Percentiles rank a stretch among this genome's conserved stretches.
Conservation (phyloP, 192 early-diverging fungal genomes). For the Haplosporangium gracile region DNA sequence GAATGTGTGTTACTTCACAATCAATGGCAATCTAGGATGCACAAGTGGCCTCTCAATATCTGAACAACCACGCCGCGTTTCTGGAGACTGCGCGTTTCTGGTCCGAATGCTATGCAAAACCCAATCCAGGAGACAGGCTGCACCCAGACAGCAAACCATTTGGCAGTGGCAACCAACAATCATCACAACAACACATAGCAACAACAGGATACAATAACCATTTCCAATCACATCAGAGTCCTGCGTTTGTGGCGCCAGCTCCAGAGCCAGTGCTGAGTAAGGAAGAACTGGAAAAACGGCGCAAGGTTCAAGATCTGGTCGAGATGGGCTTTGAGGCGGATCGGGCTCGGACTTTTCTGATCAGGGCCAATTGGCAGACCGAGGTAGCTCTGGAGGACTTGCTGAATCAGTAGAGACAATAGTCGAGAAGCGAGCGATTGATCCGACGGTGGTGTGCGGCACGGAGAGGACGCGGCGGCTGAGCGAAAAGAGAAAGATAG, state of each 20-base stretch:
- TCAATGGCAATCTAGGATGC: conserved; percentile 54
- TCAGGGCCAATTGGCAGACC: conserved; percentile 45
- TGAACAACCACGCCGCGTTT: conserved; percentile 56
- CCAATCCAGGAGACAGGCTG: conserved; percentile 17
- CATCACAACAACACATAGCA: not conserved
- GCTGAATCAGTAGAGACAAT: not conserved
- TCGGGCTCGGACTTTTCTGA: conserved; percentile 37
- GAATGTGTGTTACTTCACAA: not conserved
- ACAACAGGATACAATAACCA: not conserved
- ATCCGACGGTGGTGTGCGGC: not conserved
- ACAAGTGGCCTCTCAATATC: conserved; percentile 65
- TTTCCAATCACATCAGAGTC: conserved; percentile 12
- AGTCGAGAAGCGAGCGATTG: not conserved
- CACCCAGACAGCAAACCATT: not conserved
- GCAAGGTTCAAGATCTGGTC: conserved; percentile 44
- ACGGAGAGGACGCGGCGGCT: not conserved
- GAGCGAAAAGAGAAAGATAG: not conserved
- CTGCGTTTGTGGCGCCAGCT: not conserved
- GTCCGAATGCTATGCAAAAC: conserved; percentile 65
- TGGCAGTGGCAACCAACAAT: not conserved
- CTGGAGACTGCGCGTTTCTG: conserved; percentile 60
- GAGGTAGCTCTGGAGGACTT: conserved; percentile 44
- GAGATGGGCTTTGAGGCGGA: conserved; percentile 50
- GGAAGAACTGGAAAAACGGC: conserved; percentile 42
- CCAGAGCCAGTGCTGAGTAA: conserved; percentile 30